Evolutionary conservation across 768 basidiomycete genomes (phyloP).

Genomic region (Mycena belliarum): DNA sequence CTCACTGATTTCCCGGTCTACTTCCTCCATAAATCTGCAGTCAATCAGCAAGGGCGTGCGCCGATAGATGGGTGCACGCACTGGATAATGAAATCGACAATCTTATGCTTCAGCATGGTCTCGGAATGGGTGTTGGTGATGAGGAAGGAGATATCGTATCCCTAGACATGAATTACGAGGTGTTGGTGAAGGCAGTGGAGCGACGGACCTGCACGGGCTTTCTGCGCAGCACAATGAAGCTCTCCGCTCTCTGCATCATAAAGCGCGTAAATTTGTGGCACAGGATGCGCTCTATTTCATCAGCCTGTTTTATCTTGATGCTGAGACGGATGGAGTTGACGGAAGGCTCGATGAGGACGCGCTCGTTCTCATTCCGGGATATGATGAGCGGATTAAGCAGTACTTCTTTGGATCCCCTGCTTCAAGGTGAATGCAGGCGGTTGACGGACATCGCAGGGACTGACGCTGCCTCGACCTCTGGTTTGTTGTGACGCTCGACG

Average conservation of each 20-base stretch:
- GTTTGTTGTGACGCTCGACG: slow-evolving; percentile 96
- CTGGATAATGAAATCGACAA: slow-evolving; percentile 99
- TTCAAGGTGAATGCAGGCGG: slow-evolving; percentile 6
- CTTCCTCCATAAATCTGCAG: slow-evolving; percentile 94
- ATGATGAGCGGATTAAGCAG: slow-evolving; percentile 91
- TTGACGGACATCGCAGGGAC: background rate
- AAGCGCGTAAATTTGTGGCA: slow-evolving; percentile 99
- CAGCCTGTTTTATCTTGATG: slow-evolving; percentile 99
- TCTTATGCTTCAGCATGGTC: slow-evolving; percentile 99
- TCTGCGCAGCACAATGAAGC: slow-evolving; percentile 92
- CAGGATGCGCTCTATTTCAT: slow-evolving; percentile 96
- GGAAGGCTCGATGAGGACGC: slow-evolving; percentile 94
- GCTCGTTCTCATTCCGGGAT: slow-evolving; percentile 96
- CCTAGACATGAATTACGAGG: slow-evolving; percentile 48
- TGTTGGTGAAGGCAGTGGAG: background rate
- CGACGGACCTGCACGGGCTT: slow-evolving; percentile 82
- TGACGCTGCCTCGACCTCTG: slow-evolving; percentile 88
- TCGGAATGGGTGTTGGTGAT: slow-evolving; percentile 97
- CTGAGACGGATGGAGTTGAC: slow-evolving; percentile 96
- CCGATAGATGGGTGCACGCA: slow-evolving; percentile 37
- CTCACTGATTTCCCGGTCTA: slow-evolving; percentile 98
- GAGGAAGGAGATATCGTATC: slow-evolving; percentile 97
- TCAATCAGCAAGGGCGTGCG: slow-evolving; percentile 8
- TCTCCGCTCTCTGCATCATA: slow-evolving; percentile 99
- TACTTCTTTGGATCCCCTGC: slow-evolving; percentile 89